A percentile compares a stretch with the other conserved stretches of the same genome.
phyloP scores from a whole-genome alignment of 495 filamentous ascomycete species.

The Penicillium psychrofluorescens region DNA sequence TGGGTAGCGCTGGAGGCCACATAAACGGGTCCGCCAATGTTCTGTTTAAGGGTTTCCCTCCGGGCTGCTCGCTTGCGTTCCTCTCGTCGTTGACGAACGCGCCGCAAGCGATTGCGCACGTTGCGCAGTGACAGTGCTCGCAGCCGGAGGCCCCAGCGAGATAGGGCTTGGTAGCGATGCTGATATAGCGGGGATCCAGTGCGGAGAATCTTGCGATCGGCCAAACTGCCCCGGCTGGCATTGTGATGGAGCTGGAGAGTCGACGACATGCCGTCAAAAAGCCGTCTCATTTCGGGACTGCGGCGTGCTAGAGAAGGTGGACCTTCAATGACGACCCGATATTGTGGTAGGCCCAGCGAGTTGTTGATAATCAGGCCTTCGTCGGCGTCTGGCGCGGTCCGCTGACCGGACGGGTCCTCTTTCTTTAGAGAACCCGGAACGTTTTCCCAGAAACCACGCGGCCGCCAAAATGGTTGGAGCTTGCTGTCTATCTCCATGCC shows the following conservation, averaged over 20 bases:
- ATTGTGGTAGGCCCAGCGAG: constrained; percentile 46
- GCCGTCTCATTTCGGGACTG: constrained; percentile 30
- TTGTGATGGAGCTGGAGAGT: constrained; percentile 5
- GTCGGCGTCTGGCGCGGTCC: constrained; percentile 13
- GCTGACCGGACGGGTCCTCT: constrained; percentile 2
- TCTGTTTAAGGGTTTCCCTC: constrained; percentile 57
- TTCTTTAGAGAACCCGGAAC: constrained; percentile 32
- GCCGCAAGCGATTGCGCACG: constrained; percentile 45
- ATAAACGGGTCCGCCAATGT: constrained; percentile 46
- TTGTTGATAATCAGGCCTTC: constrained; percentile 36
- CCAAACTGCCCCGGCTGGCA: constrained; percentile 26
- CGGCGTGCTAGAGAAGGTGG: constrained; percentile 27
- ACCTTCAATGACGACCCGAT: constrained; percentile 41
- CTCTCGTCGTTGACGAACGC: constrained; percentile 52
- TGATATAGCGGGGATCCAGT: constrained; percentile 26
- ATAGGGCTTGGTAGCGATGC: constrained; percentile 33
- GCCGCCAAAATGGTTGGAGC: constrained; percentile 77
- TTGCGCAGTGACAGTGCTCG: constrained; percentile 47
- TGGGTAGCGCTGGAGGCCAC: constrained; percentile 24
- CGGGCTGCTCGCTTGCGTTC: constrained; percentile 51
- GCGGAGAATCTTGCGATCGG: constrained; percentile 24
- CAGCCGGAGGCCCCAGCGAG: constrained; percentile 41
- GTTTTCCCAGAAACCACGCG: constrained; percentile 65
- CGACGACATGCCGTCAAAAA: constrained; percentile 13
- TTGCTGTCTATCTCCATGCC: constrained; percentile 43